These are phyloP conservation scores for Termitomyces sp. DNA, from an alignment of 768 basidiomycete genomes.

Conservation along the genomic window DNA sequence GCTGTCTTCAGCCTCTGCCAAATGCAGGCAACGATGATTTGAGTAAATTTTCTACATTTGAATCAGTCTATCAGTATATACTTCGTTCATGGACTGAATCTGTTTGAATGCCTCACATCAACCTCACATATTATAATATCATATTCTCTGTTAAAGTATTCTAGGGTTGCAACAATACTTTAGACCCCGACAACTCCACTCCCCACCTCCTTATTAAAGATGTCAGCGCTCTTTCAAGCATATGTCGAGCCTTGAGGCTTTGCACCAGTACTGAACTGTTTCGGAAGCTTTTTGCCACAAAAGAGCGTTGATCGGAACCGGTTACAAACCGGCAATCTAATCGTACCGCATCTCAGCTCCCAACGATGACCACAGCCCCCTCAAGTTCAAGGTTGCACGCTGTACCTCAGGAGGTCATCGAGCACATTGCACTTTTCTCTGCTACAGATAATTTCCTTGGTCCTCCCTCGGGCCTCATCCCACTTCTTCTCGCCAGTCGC, in stretches of 20 bases:
- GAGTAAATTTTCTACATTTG: not conserved
- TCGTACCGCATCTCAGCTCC: slow-evolving; percentile 5
- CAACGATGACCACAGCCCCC: slow-evolving; percentile 18
- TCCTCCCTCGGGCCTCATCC: slow-evolving; percentile 56
- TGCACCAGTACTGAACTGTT: no score
- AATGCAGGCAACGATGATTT: slow-evolving; percentile 13
- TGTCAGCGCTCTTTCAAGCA: no score
- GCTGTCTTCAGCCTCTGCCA: slow-evolving; percentile 51
- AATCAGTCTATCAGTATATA: not conserved
- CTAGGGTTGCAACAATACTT: no score
- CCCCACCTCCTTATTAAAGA: no score
- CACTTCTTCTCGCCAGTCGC: slow-evolving; percentile 51
- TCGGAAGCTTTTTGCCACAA: not conserved
- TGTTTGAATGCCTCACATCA: no score
- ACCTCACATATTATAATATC: no score
- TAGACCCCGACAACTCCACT: no score
- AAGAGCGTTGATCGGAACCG: slow-evolving; percentile 3
- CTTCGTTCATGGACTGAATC: no score
- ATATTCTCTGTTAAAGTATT: no score
- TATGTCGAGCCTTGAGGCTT: no score
- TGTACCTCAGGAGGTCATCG: slow-evolving; percentile 75
- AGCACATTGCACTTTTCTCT: slow-evolving; percentile 70
- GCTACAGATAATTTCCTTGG: slow-evolving; percentile 51
- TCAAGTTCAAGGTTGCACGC: slow-evolving; percentile 34
- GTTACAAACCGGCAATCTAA: slow-evolving; percentile 11